Conservation (phyloP, 169 alveolate genomes). For the Cryptosporidium meleagridis region DNA sequence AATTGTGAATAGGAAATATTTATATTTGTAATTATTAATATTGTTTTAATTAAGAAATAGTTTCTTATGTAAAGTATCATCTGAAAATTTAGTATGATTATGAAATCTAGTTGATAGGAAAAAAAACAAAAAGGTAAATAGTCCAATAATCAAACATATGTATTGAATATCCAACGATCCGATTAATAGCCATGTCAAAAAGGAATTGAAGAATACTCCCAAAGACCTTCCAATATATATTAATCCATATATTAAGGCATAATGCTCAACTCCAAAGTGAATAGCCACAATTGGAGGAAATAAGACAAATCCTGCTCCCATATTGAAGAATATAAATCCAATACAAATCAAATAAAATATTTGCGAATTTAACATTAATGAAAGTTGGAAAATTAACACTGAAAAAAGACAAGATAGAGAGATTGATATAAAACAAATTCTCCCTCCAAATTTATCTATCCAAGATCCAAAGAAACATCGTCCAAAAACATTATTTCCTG, state of each 20-base stretch:
- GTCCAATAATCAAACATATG: not conserved
- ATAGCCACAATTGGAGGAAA: conserved; percentile 69
- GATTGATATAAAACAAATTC: conserved; percentile 25
- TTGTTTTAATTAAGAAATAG: not conserved
- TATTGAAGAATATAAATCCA: conserved; percentile 38
- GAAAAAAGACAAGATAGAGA: conserved; percentile 38
- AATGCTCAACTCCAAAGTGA: conserved; percentile 49
- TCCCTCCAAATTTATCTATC: conserved; percentile 47
- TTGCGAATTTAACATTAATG: not conserved
- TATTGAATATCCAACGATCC: not conserved
- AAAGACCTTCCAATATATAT: conserved; percentile 65
- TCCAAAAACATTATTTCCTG: conserved; percentile 50
- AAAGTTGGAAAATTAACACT: conserved; percentile 25
- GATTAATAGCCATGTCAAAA: conserved; percentile 27
- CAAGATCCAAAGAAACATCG: conserved; percentile 50
- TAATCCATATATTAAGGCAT: conserved; percentile 51
- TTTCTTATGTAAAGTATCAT: not conserved
- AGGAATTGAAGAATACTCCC: conserved; percentile 39
- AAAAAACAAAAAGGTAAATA: conserved; percentile 2
- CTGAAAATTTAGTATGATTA: not conserved
- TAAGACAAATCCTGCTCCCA: conserved; percentile 67
- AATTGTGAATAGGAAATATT: too few species aligned
- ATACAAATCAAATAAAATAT: conserved; percentile 13
- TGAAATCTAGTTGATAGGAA: conserved; percentile 16
- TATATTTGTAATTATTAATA: too few species aligned